Evolutionary conservation across 75 land plant genomes (phyloP).

Genomic region (Azolla pinnata): DNA sequence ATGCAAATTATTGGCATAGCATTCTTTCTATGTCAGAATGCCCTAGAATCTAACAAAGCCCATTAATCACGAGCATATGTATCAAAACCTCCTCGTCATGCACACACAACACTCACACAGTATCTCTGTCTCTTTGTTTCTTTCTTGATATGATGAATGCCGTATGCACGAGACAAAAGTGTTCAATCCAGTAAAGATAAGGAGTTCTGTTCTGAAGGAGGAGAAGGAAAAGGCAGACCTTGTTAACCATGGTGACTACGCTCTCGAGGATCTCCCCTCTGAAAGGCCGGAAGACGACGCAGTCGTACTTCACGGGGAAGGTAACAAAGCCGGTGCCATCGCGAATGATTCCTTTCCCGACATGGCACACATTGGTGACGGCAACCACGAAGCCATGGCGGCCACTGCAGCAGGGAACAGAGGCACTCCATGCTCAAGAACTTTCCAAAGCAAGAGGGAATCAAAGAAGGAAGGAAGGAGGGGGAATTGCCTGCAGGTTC

Average conservation of each 20-base stretch:
- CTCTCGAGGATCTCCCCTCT: constrained; percentile 96
- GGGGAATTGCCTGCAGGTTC: constrained; percentile 98
- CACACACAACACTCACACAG: too few species aligned
- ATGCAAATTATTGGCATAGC: too few species aligned
- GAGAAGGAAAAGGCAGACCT: constrained; percentile 38
- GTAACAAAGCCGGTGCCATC: constrained; percentile 98
- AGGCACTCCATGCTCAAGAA: too few species aligned
- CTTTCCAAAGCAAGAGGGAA: too few species aligned
- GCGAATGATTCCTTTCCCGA: constrained; percentile 92
- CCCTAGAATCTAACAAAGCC: too few species aligned
- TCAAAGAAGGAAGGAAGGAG: not conserved
- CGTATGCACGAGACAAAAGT: too few species aligned
- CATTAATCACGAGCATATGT: too few species aligned
- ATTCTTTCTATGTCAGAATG: too few species aligned
- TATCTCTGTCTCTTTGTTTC: too few species aligned
- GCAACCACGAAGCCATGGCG: constrained; percentile 98
- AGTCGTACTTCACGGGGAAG: constrained; percentile 86
- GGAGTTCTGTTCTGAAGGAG: not conserved
- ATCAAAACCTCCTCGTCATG: too few species aligned
- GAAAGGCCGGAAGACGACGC: constrained; percentile 94
- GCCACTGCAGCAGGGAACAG: constrained; percentile 41
- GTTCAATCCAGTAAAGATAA: too few species aligned
- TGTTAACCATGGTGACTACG: constrained; percentile 95
- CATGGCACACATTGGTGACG: constrained; percentile 68
- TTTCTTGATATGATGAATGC: too few species aligned